Percentiles rank a stretch among this genome's conserved stretches.
Evolutionary conservation across 164 flowering plant genomes (phyloP).

Genomic region (Santalum album): DNA sequence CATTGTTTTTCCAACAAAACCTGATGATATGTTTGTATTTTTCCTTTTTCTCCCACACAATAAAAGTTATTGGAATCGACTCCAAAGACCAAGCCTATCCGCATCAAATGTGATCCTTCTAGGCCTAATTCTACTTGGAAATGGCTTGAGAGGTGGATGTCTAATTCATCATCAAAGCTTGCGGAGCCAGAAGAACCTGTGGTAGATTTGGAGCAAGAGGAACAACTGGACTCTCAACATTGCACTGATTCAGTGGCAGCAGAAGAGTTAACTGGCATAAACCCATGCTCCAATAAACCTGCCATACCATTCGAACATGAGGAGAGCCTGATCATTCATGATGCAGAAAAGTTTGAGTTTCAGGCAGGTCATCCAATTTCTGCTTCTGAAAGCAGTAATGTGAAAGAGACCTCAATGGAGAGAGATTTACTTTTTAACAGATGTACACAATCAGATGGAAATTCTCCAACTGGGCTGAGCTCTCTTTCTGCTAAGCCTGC

Average conservation of each 20-base stretch:
- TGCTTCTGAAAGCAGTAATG: slow-evolving; percentile 10
- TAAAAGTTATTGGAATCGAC: slow-evolving; percentile 66
- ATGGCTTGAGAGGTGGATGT: slow-evolving; percentile 98
- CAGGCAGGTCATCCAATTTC: slow-evolving; percentile 21
- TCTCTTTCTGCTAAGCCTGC: slow-evolving; percentile 23
- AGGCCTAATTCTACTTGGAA: slow-evolving; percentile 64
- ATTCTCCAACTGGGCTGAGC: slow-evolving; percentile 11
- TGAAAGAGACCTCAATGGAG: slow-evolving; percentile 13
- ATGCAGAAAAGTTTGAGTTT: slow-evolving; percentile 24
- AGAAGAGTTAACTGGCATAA: slow-evolving; percentile 19
- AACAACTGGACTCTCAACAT: slow-evolving; percentile 12
- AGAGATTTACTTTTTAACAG: slow-evolving; percentile 13
- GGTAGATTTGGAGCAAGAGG: slow-evolving; percentile 13
- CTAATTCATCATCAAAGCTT: slow-evolving; percentile 36
- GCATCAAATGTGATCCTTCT: slow-evolving; percentile 65
- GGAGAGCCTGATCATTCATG: slow-evolving; percentile 33
- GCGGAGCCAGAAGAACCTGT: slow-evolving; percentile 22
- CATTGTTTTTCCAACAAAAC: too few relatives aligned
- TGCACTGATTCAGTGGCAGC: slow-evolving; percentile 15
- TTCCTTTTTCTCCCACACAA: background rate
- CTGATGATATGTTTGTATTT: too few relatives aligned
- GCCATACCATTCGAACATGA: slow-evolving; percentile 26
- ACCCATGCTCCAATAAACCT: slow-evolving; percentile 13
- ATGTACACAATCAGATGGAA: slow-evolving; percentile 15
- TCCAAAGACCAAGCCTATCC: slow-evolving; percentile 47